Evolutionary conservation across 768 basidiomycete species (phyloP).

Genomic region (Pisolithus albus): DNA sequence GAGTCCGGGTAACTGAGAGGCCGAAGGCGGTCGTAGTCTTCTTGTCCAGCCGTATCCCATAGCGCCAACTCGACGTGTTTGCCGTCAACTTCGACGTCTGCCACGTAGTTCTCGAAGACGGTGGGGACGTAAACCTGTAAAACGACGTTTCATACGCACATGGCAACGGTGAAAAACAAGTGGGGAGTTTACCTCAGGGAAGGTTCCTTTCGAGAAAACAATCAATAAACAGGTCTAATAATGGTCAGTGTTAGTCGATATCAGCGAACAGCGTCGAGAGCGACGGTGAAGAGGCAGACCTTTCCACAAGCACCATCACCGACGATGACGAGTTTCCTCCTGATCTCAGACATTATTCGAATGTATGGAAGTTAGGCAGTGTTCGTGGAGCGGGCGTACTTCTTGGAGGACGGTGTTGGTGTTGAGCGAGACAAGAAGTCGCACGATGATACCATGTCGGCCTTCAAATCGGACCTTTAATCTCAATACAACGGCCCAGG

Average conservation of each 20-base stretch:
- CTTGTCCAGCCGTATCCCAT: constrained; percentile 99
- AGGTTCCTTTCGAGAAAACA: constrained; percentile 94
- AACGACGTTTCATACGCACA: neutral
- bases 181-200: constrained; percentile 69
- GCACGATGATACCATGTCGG: constrained; percentile 28
- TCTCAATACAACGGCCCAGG: constrained; percentile 15
- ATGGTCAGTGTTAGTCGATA: constrained; percentile 8
- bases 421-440: constrained; percentile 35
- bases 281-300: constrained; percentile 36
- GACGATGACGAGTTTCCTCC: constrained; percentile 98
- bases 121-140: constrained; percentile 95
- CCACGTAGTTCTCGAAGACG: constrained; percentile 99
- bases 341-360: constrained; percentile 85
- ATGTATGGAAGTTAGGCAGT: constrained; percentile 28
- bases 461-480: constrained; percentile 23
- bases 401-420: constrained; percentile 28
- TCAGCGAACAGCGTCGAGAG: constrained; percentile 13
- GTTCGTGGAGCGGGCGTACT: constrained; percentile 26
- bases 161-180: neutral
- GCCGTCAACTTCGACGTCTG: constrained; percentile 96
- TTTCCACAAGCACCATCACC: constrained; percentile 98
- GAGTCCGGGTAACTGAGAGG: constrained; percentile 98
- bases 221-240: constrained; percentile 84
- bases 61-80: constrained; percentile 97
- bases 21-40: constrained; percentile 97